Conservation (phyloP, 2,329 filamentous ascomycete genomes). For the Calonectria multiphialidica region DNA sequence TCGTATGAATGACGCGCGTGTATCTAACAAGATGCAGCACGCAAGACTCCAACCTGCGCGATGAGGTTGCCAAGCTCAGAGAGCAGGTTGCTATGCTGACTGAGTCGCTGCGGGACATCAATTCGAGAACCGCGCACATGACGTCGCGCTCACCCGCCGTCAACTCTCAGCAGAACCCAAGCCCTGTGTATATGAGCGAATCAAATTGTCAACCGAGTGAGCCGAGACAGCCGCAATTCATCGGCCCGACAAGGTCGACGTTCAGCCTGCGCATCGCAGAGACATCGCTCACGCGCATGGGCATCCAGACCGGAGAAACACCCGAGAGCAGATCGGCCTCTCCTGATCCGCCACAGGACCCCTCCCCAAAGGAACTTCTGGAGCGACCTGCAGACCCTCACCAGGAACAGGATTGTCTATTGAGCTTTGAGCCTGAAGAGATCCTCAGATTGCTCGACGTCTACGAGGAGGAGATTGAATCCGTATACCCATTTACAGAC, state of each 20-base stretch:
- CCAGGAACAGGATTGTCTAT: conserved; percentile 3
- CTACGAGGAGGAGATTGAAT: conserved; percentile 55
- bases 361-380: conserved; percentile 28
- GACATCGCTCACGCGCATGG: conserved; percentile 50
- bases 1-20: not conserved
- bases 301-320: conserved; percentile 45
- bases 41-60: conserved; percentile 35
- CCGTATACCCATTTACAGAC: conserved; percentile 50
- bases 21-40: not conserved
- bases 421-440: conserved; percentile 17
- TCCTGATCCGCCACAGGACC: conserved; percentile 44
- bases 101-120: conserved; percentile 37
- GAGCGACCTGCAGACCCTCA: not conserved
- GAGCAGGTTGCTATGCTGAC: conserved; percentile 47
- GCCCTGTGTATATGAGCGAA: conserved; percentile 21
- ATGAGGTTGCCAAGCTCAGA: conserved; percentile 46
- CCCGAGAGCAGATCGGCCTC: conserved; percentile 39
- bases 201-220: conserved; percentile 16
- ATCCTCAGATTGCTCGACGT: conserved; percentile 28
- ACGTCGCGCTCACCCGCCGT: conserved; percentile 25
- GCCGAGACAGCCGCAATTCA: conserved; percentile 50
- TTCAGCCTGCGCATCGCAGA: conserved; percentile 51
- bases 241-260: conserved; percentile 51
- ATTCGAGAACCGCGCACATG: conserved; percentile 37
- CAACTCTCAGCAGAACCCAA: conserved; percentile 30